These are phyloP conservation scores for Dioszegia hungarica DNA, from an alignment of 768 basidiomycete species.

Conservation along the genomic window DNA sequence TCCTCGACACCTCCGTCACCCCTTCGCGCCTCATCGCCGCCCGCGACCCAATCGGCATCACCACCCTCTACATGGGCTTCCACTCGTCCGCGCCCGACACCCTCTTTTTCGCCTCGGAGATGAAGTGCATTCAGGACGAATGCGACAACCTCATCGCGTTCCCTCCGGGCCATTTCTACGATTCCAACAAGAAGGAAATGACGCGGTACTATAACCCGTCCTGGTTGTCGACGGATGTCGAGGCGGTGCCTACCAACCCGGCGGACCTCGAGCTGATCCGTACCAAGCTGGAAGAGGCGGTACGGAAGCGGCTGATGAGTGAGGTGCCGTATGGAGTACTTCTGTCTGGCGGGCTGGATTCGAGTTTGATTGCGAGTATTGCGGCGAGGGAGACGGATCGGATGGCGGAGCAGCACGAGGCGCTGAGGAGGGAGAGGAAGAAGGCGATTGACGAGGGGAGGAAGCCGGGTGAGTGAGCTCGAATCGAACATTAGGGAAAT, in stretches of 20 bases:
- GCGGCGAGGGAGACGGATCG: constrained; percentile 94
- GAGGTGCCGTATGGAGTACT: constrained; percentile 98
- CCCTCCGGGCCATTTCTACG: constrained; percentile 95
- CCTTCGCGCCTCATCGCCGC: constrained; percentile 91
- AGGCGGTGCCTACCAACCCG: constrained; percentile 57
- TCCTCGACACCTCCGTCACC: constrained; percentile 84
- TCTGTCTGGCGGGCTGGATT: constrained; percentile 90
- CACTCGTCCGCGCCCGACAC: constrained; percentile 72
- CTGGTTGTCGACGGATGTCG: constrained; percentile 83
- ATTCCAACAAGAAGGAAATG: constrained; percentile 72
- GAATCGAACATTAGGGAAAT: too few relatives aligned
- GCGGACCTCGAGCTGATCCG: constrained; percentile 68
- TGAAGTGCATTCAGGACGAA: constrained; percentile 83
- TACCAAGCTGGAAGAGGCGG: constrained; percentile 80
- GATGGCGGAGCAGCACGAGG: constrained; percentile 70
- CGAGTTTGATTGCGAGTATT: constrained; percentile 90
- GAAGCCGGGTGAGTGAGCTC: constrained; percentile 29
- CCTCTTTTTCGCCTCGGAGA: constrained; percentile 90
- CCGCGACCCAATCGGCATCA: constrained; percentile 95
- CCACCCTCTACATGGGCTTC: constrained; percentile 98
- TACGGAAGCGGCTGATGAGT: constrained; percentile 91
- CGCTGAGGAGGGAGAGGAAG: constrained; percentile 57
- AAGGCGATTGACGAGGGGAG: constrained; percentile 32
- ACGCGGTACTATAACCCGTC: constrained; percentile 79
- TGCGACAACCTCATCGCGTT: constrained; percentile 93